A percentile compares a stretch with the other conserved stretches of the same genome.
These are phyloP conservation scores for Plasmodium fragile DNA, from an alignment of 169 alveolate species.

Conservation along the genomic window DNA sequence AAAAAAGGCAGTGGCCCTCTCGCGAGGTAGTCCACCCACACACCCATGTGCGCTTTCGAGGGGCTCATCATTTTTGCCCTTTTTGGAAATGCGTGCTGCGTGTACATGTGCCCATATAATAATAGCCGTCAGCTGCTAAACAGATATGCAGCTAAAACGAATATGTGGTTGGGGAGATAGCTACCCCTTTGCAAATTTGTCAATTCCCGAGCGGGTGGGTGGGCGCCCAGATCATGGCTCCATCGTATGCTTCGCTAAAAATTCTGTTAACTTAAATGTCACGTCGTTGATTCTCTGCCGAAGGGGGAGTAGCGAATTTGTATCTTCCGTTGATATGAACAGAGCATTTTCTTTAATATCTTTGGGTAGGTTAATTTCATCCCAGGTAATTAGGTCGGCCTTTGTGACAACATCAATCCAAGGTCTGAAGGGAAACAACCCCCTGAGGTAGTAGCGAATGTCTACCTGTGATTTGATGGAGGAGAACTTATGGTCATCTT, in stretches of 20 bases:
- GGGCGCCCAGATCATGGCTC: neutral
- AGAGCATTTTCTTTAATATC: slow-evolving; percentile 69
- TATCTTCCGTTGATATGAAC: slow-evolving; percentile 48
- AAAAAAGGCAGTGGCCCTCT: neutral
- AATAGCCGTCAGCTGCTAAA: neutral
- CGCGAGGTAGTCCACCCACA: neutral
- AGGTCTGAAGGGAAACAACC: slow-evolving; percentile 68
- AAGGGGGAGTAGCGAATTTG: slow-evolving; percentile 44
- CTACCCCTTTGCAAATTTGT: neutral
- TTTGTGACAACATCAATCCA: slow-evolving; percentile 74
- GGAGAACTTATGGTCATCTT: slow-evolving; percentile 63
- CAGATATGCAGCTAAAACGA: neutral
- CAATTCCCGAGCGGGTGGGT: neutral
- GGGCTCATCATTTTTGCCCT: neutral
- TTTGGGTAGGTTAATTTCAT: slow-evolving; percentile 28
- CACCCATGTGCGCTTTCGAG: neutral
- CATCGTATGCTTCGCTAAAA: slow-evolving; percentile 41
- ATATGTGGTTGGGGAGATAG: neutral
- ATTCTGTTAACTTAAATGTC: slow-evolving; percentile 27
- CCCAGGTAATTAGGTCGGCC: slow-evolving; percentile 41
- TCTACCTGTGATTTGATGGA: slow-evolving; percentile 63
- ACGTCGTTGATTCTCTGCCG: slow-evolving; percentile 64
- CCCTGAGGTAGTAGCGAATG: slow-evolving; percentile 68
- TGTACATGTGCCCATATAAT: neutral
- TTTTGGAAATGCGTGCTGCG: neutral